phyloP scores from a whole-genome alignment of 495 filamentous ascomycete genomes.

The Podospora appendiculata region DNA sequence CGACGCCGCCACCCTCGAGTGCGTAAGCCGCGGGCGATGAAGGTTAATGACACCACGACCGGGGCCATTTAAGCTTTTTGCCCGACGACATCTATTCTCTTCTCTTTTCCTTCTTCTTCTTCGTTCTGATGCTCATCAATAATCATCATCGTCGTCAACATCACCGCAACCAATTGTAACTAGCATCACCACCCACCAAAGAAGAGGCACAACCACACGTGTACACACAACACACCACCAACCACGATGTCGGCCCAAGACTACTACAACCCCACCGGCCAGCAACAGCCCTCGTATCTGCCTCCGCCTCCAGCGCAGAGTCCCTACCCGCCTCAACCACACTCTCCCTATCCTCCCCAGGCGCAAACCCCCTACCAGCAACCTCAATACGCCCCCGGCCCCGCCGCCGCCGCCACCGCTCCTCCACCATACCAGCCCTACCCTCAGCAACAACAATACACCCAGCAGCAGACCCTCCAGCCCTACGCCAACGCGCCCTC shows the following conservation, averaged over 20 bases:
- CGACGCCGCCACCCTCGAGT: no score
- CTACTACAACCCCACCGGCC: slow-evolving; percentile 8
- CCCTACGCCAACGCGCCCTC: slow-evolving; percentile 3
- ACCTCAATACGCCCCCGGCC: slow-evolving; percentile 1
- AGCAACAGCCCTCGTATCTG: not conserved
- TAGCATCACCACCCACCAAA: no score
- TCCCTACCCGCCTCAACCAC: not conserved
- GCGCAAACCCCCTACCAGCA: slow-evolving; percentile 9
- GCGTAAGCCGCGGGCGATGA: no score
- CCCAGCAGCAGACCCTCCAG: slow-evolving; percentile 3
- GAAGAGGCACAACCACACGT: no score
- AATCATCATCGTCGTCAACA: no score
- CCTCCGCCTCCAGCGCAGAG: not conserved
- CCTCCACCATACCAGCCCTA: not conserved
- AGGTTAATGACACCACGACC: no score
- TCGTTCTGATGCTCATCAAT: no score
- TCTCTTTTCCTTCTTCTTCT: no score
- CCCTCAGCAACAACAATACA: slow-evolving; percentile 4
- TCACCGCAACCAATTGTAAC: no score
- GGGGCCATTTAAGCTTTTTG: no score
- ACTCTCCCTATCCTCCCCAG: not conserved
- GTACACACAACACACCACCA: no score
- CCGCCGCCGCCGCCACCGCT: not conserved
- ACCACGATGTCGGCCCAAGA: slow-evolving; percentile 11
- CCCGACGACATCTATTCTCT: no score